Evolutionary conservation across 768 basidiomycete genomes (phyloP).

Genomic region (Rhodotorula diobovata): DNA sequence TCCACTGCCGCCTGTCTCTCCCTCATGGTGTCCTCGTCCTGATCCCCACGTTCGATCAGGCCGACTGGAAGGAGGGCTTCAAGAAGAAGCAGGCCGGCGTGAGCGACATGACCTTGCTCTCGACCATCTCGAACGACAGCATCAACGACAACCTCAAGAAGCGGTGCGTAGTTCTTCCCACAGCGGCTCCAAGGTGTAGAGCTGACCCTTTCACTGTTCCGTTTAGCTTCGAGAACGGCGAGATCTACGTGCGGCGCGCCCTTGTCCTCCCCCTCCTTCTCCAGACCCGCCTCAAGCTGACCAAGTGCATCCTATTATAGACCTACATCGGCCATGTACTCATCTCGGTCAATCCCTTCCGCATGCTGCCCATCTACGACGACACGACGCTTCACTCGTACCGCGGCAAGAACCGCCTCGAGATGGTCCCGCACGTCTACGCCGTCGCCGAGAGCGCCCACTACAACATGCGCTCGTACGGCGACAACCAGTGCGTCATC

Average conservation of each 20-base stretch:
- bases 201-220: neutral
- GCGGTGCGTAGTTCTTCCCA: constrained; percentile 55
- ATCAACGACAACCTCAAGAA: constrained; percentile 98
- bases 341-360: constrained; percentile 98
- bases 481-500: constrained; percentile 99
- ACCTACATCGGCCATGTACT: constrained; percentile 98
- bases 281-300: neutral
- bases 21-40: neutral
- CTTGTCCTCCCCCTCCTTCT: neutral
- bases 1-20: accelerated
- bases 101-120: constrained; percentile 94
- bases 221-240: constrained; percentile 61
- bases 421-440: constrained; percentile 97
- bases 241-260: constrained; percentile 65
- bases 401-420: constrained; percentile 93
- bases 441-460: constrained; percentile 93
- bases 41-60: constrained; percentile 54
- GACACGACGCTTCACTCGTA: constrained; percentile 78
- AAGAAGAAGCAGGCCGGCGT: constrained; percentile 99
- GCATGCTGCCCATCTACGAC: constrained; percentile 88
- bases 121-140: constrained; percentile 93
- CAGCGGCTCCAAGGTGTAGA: neutral
- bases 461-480: constrained; percentile 98
- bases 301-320: constrained; percentile 33
- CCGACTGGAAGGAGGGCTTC: constrained; percentile 99